phyloP scores from a whole-genome alignment of 2,329 filamentous ascomycete species.

The Diaporthe caulivora region DNA sequence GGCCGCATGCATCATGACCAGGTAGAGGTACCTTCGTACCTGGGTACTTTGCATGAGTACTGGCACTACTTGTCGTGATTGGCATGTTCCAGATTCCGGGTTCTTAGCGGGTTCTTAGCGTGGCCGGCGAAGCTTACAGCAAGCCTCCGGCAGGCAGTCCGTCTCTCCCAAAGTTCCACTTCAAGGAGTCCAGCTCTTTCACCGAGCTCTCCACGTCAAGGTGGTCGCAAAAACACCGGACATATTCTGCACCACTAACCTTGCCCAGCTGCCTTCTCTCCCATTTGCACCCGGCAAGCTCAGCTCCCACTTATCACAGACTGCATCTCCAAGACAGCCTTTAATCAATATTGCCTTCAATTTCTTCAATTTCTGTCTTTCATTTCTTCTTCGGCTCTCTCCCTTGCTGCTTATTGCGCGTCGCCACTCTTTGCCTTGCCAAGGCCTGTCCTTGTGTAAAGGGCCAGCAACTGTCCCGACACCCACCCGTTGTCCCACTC shows the following conservation, averaged over 20 bases:
- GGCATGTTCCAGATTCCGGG: not conserved
- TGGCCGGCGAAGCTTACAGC: not conserved
- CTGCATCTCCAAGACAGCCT: not conserved
- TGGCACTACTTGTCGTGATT: not conserved
- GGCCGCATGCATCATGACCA: not conserved
- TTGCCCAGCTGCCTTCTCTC: not conserved
- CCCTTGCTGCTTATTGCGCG: not conserved
- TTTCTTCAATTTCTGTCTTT: not conserved
- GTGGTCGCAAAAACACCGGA: conserved; percentile 18
- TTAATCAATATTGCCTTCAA: conserved; percentile 2
- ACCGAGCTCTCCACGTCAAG: not conserved
- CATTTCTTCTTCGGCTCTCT: not conserved
- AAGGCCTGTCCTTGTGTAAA: not conserved
- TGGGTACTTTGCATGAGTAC: not conserved
- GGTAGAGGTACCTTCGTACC: not conserved
- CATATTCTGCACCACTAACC: conserved; percentile 11
- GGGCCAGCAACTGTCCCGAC: conserved; percentile 4
- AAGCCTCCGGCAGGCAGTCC: conserved; percentile 16
- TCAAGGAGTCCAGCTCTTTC: conserved; percentile 11
- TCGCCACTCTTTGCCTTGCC: not conserved
- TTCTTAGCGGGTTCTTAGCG: no score
- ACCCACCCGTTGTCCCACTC: not conserved
- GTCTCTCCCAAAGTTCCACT: not conserved
- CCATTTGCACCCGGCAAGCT: not conserved
- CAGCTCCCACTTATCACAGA: not conserved